Evolutionary conservation across 306 rosid species (phyloP), one percentile per base, ranked within the genome.

Genomic region (Casuarina cunninghamiana): DNA sequence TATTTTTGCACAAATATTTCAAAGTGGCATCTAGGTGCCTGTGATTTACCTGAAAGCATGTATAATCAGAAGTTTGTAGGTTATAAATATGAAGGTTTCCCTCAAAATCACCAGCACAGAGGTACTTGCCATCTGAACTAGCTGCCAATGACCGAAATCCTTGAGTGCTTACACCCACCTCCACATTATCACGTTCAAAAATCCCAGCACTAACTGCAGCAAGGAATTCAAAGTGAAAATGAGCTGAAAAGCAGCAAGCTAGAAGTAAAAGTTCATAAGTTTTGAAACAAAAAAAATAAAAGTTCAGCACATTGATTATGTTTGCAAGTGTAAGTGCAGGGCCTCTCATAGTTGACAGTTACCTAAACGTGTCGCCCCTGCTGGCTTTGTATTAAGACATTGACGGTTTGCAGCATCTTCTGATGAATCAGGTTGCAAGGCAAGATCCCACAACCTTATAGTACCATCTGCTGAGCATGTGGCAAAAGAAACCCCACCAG

Each of bases 381-480:
- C 77, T 58, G 79, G 71, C 78, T 82, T 85, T 76, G 80, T 77
- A 80, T 80, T 76, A 49, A 66, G 44, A 77, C 78, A 65, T 55
- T 62, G 75, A 53, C 35, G 76, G 60, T 88, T 80, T 71, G 75
- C 63, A 60, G 68, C 71, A 48, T 82, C 86, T 63, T 79, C 82
- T 73, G 84, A 54, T 43, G 79, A 69, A 74, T 84, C 84, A 72
- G 87, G 76, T 88, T 81, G 85, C 87, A 90, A 77, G 55, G 89
- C 84, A 81, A 90, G 91, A 90, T 91, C 97, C 97, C 97, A 91
- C 75, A 90, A 75, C 89, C 94, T 88, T 63, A 91, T 81, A 53
- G 93, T 85, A 84, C 94, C 93, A 84, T 91, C 97, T 58, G 88
- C 68, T 70, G 94, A 91, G 84, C 97, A 88, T 57, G 97, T 91